Conservation (phyloP, 2,329 filamentous ascomycete genomes). For the Xylariaceae sp. region DNA sequence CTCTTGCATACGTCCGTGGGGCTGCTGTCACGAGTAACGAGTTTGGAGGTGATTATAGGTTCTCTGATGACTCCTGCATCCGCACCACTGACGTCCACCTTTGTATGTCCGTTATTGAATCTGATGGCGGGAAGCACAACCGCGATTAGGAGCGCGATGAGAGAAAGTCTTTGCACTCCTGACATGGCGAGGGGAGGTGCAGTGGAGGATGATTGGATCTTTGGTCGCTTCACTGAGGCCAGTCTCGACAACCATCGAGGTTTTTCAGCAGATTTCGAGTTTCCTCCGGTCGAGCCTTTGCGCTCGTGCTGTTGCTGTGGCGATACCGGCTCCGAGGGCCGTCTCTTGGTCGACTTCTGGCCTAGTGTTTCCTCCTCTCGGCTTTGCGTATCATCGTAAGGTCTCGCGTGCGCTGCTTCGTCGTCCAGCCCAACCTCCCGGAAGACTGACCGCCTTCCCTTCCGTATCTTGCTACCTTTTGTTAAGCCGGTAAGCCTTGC, state of each 20-base stretch:
- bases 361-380: slow-evolving; percentile 32
- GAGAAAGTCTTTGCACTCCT: slow-evolving; percentile 40
- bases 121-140: slow-evolving; percentile 44
- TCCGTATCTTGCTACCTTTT: slow-evolving; percentile 41
- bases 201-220: slow-evolving; percentile 39
- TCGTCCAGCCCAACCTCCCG: slow-evolving; percentile 45
- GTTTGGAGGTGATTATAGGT: slow-evolving; percentile 18
- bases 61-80: slow-evolving; percentile 42
- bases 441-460: slow-evolving; percentile 48
- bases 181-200: slow-evolving; percentile 38
- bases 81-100: slow-evolving; percentile 38
- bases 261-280: slow-evolving; percentile 18
- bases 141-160: slow-evolving; percentile 46
- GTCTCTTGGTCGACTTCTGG: slow-evolving; percentile 28
- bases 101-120: slow-evolving; percentile 37
- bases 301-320: slow-evolving; percentile 26
- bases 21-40: slow-evolving; percentile 40
- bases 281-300: slow-evolving; percentile 21
- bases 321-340: slow-evolving; percentile 25
- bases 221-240: slow-evolving; percentile 10
- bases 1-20: slow-evolving; percentile 55
- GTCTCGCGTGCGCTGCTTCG: slow-evolving; percentile 19
- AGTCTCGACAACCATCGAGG: slow-evolving; percentile 34
- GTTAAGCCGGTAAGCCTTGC: slow-evolving; percentile 36
- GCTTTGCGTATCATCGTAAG: slow-evolving; percentile 20